Conservation (phyloP, 306 rosid genomes). For the Rubus parviflorus region DNA sequence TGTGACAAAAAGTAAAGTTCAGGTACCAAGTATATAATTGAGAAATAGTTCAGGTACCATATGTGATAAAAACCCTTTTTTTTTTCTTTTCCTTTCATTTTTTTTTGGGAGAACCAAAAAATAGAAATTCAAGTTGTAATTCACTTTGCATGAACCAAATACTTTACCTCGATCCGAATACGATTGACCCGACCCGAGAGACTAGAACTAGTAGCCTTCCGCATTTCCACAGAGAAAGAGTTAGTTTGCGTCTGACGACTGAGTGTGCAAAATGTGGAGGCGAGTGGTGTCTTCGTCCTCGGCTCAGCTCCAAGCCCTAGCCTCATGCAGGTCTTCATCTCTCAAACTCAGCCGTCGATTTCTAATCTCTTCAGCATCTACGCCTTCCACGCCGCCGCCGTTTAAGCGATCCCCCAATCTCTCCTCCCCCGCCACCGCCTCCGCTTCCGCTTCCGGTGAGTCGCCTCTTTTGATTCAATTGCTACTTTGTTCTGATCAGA, state of each 20-base stretch:
- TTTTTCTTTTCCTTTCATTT: too few species aligned
- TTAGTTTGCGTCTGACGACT: too few species aligned
- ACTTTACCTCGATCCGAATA: background rate
- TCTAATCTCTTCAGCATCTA: slow-evolving; percentile 12
- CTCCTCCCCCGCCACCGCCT: slow-evolving; percentile 10
- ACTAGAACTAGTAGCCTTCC: background rate
- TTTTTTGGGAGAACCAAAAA: too few species aligned
- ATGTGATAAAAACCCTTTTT: too few species aligned
- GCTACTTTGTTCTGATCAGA: background rate
- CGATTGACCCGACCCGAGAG: background rate
- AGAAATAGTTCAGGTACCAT: too few species aligned
- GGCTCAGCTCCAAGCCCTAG: slow-evolving; percentile 17
- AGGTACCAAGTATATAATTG: too few species aligned
- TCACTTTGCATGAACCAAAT: too few species aligned
- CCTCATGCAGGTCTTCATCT: slow-evolving; percentile 15
- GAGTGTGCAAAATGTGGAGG: slow-evolving; percentile 30
- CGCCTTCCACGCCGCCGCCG: slow-evolving; percentile 21
- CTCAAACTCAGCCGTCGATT: slow-evolving; percentile 17
- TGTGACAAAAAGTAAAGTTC: too few species aligned
- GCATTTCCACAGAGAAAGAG: too few species aligned
- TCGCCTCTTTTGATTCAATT: background rate
- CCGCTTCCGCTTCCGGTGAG: slow-evolving; percentile 11
- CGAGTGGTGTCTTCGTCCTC: slow-evolving; percentile 17
- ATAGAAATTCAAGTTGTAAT: too few species aligned
- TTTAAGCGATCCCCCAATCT: slow-evolving; percentile 14